Percentiles rank a stretch among this genome's conserved stretches.
Evolutionary conservation across 202 grass and related monocot genomes (phyloP).

Genomic region (Carex arenaria): DNA sequence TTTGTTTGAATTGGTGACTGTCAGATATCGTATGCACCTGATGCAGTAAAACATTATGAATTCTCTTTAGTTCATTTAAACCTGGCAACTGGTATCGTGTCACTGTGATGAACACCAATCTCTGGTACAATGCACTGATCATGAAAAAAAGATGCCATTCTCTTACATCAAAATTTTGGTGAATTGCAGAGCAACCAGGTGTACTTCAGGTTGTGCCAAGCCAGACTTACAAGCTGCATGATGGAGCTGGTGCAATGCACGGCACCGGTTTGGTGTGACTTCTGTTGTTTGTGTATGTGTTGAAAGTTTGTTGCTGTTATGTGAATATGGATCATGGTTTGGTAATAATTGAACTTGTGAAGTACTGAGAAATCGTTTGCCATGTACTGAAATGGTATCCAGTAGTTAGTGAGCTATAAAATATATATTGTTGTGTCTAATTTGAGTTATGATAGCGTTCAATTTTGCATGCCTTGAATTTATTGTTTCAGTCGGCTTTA

Average conservation of each 20-base stretch:
- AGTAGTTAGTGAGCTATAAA: not conserved
- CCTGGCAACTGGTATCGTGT: not conserved
- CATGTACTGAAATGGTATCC: not conserved
- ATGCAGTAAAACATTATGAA: not conserved
- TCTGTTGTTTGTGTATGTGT: not conserved
- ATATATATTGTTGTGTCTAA: not conserved
- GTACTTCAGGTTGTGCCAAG: slow-evolving; percentile 62
- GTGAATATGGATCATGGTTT: slow-evolving; percentile 4
- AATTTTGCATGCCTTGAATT: not conserved
- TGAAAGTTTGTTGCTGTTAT: not conserved
- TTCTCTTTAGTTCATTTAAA: not conserved
- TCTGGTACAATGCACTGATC: not conserved
- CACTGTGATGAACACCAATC: not conserved
- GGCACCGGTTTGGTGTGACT: not conserved
- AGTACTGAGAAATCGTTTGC: not conserved
- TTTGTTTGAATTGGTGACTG: not conserved
- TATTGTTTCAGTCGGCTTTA: not conserved
- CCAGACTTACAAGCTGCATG: slow-evolving; percentile 66
- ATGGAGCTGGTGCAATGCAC: slow-evolving; percentile 28
- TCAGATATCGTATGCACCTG: not conserved
- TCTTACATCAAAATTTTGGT: not conserved
- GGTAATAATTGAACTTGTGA: slow-evolving; percentile 4
- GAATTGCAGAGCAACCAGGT: slow-evolving; percentile 55
- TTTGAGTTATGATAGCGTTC: not conserved
- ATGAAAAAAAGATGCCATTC: not conserved